A percentile compares a stretch with the other conserved stretches of the same genome.
Evolutionary conservation across 805 yeast species (phyloP).

Genomic region (Deakozyma indianensis): DNA sequence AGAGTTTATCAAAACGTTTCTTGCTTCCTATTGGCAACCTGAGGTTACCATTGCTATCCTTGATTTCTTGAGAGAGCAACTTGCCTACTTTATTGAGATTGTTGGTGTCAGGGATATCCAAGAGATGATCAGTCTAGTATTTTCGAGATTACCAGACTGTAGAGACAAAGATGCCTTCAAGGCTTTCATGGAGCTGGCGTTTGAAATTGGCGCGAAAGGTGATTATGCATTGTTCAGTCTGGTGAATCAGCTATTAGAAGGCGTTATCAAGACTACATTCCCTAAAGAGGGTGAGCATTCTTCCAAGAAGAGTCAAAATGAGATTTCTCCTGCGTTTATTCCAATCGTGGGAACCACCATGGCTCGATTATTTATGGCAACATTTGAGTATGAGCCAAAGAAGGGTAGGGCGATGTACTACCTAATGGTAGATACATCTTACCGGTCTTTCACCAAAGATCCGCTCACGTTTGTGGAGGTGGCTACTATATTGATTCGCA

Average conservation of each 20-base stretch:
- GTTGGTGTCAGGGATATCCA: neutral
- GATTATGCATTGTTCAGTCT: neutral
- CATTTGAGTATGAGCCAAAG: conserved; percentile 25
- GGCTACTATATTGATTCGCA: conserved; percentile 37
- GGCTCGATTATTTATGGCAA: conserved; percentile 19
- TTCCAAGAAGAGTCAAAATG: neutral
- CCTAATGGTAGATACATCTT: conserved; percentile 13
- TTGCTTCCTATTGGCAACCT: conserved; percentile 9
- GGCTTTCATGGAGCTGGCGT: conserved; percentile 14
- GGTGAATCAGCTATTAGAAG: conserved; percentile 3
- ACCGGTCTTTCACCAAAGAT: conserved; percentile 7
- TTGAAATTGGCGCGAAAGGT: conserved; percentile 12
- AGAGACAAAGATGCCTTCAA: conserved; percentile 22
- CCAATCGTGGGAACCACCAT: conserved; percentile 6
- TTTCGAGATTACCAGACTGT: neutral
- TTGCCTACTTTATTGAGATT: neutral
- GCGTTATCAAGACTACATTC: conserved; percentile 2
- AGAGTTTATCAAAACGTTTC: neutral
- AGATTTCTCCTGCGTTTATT: neutral
- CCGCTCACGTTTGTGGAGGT: conserved; percentile 25
- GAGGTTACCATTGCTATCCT: conserved; percentile 12
- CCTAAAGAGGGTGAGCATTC: conserved; percentile 8
- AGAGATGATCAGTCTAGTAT: neutral
- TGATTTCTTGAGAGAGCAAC: conserved; percentile 19
- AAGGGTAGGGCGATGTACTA: conserved; percentile 25